Evolutionary conservation across 495 filamentous ascomycete species (phyloP).

Genomic region (Penicillium parvum): DNA sequence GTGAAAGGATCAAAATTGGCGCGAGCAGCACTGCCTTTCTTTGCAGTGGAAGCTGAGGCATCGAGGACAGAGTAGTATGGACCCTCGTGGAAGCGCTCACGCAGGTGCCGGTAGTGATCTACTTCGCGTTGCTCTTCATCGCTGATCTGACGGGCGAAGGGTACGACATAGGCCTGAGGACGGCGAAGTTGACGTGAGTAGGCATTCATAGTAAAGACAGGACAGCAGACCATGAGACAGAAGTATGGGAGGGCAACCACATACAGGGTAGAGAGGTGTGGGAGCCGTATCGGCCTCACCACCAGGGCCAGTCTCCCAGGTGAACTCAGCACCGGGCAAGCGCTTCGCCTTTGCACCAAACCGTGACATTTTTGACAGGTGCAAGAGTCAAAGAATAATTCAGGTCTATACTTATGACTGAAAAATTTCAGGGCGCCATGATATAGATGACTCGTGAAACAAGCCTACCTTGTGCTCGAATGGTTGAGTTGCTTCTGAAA

Average conservation of each 20-base stretch:
- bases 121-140: conserved; percentile 36
- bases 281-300: conserved; percentile 40
- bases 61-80: conserved; percentile 55
- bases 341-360: conserved; percentile 37
- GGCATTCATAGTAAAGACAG: background rate
- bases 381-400: background rate
- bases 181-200: background rate
- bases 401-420: background rate
- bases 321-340: conserved; percentile 40
- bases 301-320: conserved; percentile 36
- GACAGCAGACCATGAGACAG: background rate
- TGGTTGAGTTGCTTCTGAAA: no score
- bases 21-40: conserved; percentile 36
- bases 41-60: conserved; percentile 38
- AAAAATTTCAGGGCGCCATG: conserved; percentile 11
- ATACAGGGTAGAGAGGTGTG: conserved; percentile 42
- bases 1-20: conserved; percentile 54
- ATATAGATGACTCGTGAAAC: background rate
- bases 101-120: conserved; percentile 43
- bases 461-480: no score
- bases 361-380: conserved; percentile 30
- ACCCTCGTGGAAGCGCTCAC: conserved; percentile 51
- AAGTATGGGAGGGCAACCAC: conserved; percentile 7
- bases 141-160: conserved; percentile 29
- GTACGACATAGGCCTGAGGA: conserved; percentile 39